phyloP scores from a whole-genome alignment of 202 grass and related monocot species.

The Brachypodium distachyon region DNA sequence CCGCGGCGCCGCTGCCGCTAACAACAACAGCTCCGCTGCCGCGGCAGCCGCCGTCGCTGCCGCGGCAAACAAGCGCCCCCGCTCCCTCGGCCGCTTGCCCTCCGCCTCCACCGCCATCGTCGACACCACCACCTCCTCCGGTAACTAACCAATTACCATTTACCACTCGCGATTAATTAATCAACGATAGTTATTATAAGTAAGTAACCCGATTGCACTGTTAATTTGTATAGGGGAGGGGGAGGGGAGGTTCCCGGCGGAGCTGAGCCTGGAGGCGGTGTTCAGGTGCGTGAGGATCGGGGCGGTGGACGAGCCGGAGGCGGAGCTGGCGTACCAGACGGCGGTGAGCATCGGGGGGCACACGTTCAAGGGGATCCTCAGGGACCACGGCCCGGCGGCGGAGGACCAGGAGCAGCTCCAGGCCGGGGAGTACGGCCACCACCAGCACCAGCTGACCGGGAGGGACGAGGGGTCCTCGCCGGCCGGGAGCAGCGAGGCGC shows the following conservation, averaged over 20 bases:
- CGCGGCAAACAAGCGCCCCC: constrained; percentile 36
- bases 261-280: constrained; percentile 78
- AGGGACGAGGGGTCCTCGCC: constrained; percentile 52
- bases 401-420: constrained; percentile 31
- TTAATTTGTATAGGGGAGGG: constrained; percentile 32
- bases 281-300: constrained; percentile 93
- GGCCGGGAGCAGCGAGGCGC: constrained; percentile 49
- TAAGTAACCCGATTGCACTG: neutral
- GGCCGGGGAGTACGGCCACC: constrained; percentile 37
- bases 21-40: neutral
- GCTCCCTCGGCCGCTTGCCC: constrained; percentile 36
- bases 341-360: constrained; percentile 86
- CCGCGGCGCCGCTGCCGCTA: constrained; percentile 26
- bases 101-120: constrained; percentile 28
- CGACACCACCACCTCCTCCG: constrained; percentile 57
- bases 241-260: constrained; percentile 65
- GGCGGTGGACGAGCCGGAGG: constrained; percentile 76
- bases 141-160: neutral
- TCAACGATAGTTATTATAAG: too few relatives aligned
- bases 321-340: constrained; percentile 93
- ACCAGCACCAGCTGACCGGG: constrained; percentile 41
- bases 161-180: too few relatives aligned
- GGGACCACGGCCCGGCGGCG: constrained; percentile 64
- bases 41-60: constrained; percentile 6
- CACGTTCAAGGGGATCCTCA: constrained; percentile 83